Evolutionary conservation across 768 basidiomycete species (phyloP).

Genomic region (Boletus edulis): DNA sequence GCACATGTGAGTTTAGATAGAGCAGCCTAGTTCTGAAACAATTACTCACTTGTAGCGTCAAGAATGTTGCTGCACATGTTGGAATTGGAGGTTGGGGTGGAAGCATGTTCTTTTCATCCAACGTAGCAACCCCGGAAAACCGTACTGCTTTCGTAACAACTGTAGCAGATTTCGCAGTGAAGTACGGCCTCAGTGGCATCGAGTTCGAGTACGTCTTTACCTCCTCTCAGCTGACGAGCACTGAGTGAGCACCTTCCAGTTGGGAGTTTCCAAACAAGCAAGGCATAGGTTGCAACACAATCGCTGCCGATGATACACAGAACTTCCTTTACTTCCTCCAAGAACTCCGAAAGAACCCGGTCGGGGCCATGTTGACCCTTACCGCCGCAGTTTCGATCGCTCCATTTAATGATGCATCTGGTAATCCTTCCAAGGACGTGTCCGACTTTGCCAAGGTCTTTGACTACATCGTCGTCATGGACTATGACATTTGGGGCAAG

Average conservation of each 20-base stretch:
- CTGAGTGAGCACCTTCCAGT: slow-evolving; percentile 38
- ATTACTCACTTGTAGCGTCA: not conserved
- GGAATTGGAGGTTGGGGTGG: slow-evolving; percentile 75
- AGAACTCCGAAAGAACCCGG: slow-evolving; percentile 56
- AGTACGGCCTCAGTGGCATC: slow-evolving; percentile 57
- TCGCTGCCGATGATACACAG: slow-evolving; percentile 54
- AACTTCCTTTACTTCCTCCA: slow-evolving; percentile 81
- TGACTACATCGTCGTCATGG: slow-evolving; percentile 63
- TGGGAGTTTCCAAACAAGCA: slow-evolving; percentile 81
- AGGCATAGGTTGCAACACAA: slow-evolving; percentile 70
- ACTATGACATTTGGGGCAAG: slow-evolving; percentile 62
- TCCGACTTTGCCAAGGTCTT: slow-evolving; percentile 69
- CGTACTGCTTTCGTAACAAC: slow-evolving; percentile 62
- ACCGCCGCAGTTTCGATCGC: slow-evolving; percentile 65
- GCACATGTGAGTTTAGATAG: slow-evolving; percentile 26
- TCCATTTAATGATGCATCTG: slow-evolving; percentile 62
- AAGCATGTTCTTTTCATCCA: slow-evolving; percentile 58
- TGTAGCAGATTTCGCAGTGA: slow-evolving; percentile 42
- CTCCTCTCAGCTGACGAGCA: not conserved
- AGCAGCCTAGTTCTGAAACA: not conserved
- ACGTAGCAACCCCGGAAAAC: slow-evolving; percentile 55
- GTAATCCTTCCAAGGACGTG: slow-evolving; percentile 63
- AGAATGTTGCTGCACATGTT: slow-evolving; percentile 56
- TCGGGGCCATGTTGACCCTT: slow-evolving; percentile 55
- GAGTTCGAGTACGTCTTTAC: slow-evolving; percentile 29